Percentiles rank a stretch among this genome's conserved stretches.
phyloP scores from a whole-genome alignment of 768 basidiomycete species.

The Termitomyces sp. region DNA sequence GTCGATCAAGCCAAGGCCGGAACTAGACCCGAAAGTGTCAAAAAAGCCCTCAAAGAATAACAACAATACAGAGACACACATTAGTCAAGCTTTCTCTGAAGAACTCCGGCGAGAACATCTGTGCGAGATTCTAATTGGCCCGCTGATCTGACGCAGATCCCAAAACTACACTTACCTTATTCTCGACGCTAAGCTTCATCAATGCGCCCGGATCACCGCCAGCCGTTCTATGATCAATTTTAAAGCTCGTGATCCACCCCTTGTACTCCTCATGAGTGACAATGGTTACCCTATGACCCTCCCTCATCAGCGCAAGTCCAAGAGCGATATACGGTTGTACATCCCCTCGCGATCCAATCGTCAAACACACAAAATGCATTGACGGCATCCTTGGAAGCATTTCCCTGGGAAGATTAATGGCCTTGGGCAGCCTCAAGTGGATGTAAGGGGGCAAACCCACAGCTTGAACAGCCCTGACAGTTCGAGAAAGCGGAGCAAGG shows the following conservation, averaged over 20 bases:
- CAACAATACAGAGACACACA: slow-evolving; percentile 22
- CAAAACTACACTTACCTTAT: slow-evolving; percentile 21
- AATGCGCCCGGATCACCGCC: slow-evolving; percentile 66
- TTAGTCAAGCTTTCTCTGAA: slow-evolving; percentile 57
- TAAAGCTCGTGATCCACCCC: slow-evolving; percentile 54
- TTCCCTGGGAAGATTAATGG: slow-evolving; percentile 39
- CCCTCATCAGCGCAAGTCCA: slow-evolving; percentile 38
- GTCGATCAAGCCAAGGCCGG: slow-evolving; percentile 59
- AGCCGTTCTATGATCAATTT: slow-evolving; percentile 51
- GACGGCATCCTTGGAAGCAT: slow-evolving; percentile 24
- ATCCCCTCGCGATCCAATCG: slow-evolving; percentile 62
- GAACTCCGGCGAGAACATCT: slow-evolving; percentile 73
- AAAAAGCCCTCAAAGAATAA: background rate
- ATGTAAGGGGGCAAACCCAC: slow-evolving; percentile 23
- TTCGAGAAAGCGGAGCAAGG: slow-evolving; percentile 40
- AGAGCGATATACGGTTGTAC: slow-evolving; percentile 61
- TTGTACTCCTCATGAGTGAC: slow-evolving; percentile 52
- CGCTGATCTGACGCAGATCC: background rate
- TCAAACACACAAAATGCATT: slow-evolving; percentile 56
- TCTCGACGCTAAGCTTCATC: slow-evolving; percentile 55
- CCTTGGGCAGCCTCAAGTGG: slow-evolving; percentile 33
- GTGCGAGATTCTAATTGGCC: background rate
- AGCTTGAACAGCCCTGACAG: slow-evolving; percentile 24
- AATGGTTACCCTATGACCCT: slow-evolving; percentile 49
- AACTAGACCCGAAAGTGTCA: slow-evolving; percentile 29